phyloP scores from a whole-genome alignment of 2,329 filamentous ascomycete species.

The Penicillium sp. region DNA sequence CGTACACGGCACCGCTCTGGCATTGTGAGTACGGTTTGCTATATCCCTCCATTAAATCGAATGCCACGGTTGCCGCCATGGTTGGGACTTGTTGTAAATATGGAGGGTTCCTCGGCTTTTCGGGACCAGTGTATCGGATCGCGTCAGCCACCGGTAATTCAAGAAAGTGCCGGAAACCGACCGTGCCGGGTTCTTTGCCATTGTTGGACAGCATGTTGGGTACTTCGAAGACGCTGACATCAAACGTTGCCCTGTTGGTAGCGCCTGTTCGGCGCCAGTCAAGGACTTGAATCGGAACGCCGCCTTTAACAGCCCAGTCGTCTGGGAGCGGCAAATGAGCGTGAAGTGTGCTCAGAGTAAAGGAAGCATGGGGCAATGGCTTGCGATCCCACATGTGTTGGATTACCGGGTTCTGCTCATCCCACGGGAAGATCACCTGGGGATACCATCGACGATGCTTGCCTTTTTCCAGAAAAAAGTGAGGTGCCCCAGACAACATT shows the following conservation, averaged over 20 bases:
- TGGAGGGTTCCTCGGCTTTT: constrained; percentile 16
- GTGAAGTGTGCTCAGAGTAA: constrained; percentile 43
- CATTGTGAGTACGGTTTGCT: constrained; percentile 38
- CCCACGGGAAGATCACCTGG: constrained; percentile 46
- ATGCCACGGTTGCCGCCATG: constrained; percentile 31
- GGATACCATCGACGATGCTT: constrained; percentile 41
- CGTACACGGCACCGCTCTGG: constrained; percentile 33
- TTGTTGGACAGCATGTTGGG: constrained; percentile 49
- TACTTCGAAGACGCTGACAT: constrained; percentile 46
- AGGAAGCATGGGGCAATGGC: constrained; percentile 41
- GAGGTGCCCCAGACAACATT: constrained; percentile 44
- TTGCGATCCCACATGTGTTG: constrained; percentile 42
- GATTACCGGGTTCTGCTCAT: constrained; percentile 38
- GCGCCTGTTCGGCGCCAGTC: constrained; percentile 26
- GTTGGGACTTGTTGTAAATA: constrained; percentile 24
- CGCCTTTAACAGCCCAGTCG: constrained; percentile 30
- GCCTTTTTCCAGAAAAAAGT: constrained; percentile 46
- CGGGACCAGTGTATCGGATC: constrained; percentile 23
- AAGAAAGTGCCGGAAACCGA: constrained; percentile 48
- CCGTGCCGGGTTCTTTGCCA: constrained; percentile 46
- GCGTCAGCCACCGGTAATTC: constrained; percentile 46
- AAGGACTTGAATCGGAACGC: constrained; percentile 24
- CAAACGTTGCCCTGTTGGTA: constrained; percentile 40
- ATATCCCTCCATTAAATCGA: constrained; percentile 35
- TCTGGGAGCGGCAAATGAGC: constrained; percentile 45